phyloP scores from a whole-genome alignment of 257 asterid genomes.

The Solanum neorickii region DNA sequence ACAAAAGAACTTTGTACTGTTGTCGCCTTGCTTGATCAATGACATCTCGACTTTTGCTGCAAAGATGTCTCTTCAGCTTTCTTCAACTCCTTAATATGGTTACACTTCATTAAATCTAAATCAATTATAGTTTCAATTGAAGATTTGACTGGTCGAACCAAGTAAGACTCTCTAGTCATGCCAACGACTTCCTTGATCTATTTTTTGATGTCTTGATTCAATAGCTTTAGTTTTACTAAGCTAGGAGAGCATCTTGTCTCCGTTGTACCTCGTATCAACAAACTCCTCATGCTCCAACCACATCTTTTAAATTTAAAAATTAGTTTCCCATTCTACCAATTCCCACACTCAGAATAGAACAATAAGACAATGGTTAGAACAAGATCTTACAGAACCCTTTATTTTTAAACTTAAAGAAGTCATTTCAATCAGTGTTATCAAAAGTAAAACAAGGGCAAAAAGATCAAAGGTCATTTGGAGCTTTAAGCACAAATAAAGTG shows the following conservation, averaged over 20 bases:
- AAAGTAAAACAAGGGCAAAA: too few relatives aligned
- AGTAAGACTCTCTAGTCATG: background rate
- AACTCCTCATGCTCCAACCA: background rate
- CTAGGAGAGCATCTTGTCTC: background rate
- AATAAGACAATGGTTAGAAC: too few relatives aligned
- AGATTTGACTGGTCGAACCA: background rate
- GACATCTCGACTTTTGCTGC: background rate
- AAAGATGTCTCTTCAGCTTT: background rate
- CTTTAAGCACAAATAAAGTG: too few relatives aligned
- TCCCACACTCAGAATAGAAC: too few relatives aligned
- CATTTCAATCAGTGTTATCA: too few relatives aligned
- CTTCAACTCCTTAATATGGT: background rate
- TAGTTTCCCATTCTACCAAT: background rate
- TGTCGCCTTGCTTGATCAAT: background rate
- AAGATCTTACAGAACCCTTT: too few relatives aligned
- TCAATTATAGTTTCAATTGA: background rate
- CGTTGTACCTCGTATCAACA: background rate
- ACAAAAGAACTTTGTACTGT: background rate
- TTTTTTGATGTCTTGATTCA: background rate
- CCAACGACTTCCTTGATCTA: background rate
- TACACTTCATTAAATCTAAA: background rate
- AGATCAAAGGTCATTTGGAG: too few relatives aligned
- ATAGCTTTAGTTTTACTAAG: background rate
- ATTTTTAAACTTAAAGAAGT: too few relatives aligned
- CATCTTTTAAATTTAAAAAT: background rate